Percentiles rank a stretch among this genome's conserved stretches.
Conservation (phyloP, 306 rosid genomes). For the Gynostemma pentaphyllum region DNA sequence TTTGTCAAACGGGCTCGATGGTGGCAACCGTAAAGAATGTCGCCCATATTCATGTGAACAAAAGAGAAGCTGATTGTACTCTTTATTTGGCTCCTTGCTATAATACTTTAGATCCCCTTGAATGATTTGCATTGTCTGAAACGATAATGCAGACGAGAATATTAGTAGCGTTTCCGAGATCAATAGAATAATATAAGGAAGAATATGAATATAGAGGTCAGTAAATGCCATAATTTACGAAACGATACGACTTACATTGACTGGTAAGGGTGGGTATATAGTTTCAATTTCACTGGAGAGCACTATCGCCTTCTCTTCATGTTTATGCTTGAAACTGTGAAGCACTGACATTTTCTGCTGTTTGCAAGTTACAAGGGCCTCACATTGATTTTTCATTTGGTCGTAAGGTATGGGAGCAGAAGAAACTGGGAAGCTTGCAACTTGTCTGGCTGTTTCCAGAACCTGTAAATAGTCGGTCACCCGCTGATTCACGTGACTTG, state of each 20-base stretch:
- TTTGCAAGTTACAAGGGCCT: constrained; percentile 77
- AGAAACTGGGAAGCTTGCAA: constrained; percentile 68
- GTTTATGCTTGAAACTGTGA: constrained; percentile 63
- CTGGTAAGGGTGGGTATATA: constrained; percentile 18
- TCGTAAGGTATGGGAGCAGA: constrained; percentile 64
- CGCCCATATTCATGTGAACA: constrained; percentile 42
- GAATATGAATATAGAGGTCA: background rate
- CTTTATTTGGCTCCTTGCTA: constrained; percentile 26
- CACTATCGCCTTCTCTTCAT: constrained; percentile 44
- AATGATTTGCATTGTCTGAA: constrained; percentile 39
- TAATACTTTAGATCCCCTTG: constrained; percentile 36
- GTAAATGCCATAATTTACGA: background rate
- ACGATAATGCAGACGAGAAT: constrained; percentile 9
- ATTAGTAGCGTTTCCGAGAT: background rate
- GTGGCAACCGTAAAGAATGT: constrained; percentile 58
- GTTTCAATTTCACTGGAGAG: constrained; percentile 45
- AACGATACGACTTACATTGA: constrained; percentile 32
- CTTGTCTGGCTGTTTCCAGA: constrained; percentile 79
- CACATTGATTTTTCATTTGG: constrained; percentile 90
- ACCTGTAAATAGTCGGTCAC: constrained; percentile 37
- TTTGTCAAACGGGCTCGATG: constrained; percentile 83
- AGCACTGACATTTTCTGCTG: constrained; percentile 83
- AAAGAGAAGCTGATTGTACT: constrained; percentile 27
- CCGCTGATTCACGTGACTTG: background rate
- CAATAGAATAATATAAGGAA: background rate